A percentile compares a stretch with the other conserved stretches of the same genome.
phyloP scores from a whole-genome alignment of 768 basidiomycete species.

The Mrakia gelida region DNA sequence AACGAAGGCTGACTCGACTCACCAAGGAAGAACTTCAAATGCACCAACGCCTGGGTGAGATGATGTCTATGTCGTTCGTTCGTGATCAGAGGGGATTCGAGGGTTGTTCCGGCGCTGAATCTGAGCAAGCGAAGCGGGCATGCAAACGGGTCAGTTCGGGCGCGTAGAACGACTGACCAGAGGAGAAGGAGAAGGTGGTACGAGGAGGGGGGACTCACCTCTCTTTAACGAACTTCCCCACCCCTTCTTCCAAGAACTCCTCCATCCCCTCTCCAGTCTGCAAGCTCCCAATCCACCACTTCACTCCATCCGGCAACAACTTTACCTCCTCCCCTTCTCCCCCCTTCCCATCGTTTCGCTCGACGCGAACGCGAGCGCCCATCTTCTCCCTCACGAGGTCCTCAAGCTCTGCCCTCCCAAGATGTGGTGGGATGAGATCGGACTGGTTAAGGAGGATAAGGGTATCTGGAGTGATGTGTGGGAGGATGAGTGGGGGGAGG shows the following conservation, averaged over 20 bases:
- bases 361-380: background rate
- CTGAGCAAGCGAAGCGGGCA: no score
- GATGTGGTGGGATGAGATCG: constrained; percentile 51
- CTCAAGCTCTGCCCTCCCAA: background rate
- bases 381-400: background rate
- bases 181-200: background rate
- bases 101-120: background rate
- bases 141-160: no score
- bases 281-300: constrained; percentile 63
- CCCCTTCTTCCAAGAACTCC: constrained; percentile 56
- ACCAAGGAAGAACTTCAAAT: constrained; percentile 60
- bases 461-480: constrained; percentile 55
- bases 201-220: constrained; percentile 50
- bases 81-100: constrained; percentile 61
- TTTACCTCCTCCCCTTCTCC: background rate
- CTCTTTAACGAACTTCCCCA: constrained; percentile 53
- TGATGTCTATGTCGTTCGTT: constrained; percentile 74
- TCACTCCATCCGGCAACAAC: background rate
- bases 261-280: constrained; percentile 56
- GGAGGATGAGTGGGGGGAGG: constrained; percentile 45
- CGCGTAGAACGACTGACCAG: no score
- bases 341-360: no score
- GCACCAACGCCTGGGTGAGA: constrained; percentile 60
- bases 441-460: constrained; percentile 74
- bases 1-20: no score